Evolutionary conservation across 306 rosid species (phyloP).

Genomic region (Cucurbita maxima): DNA sequence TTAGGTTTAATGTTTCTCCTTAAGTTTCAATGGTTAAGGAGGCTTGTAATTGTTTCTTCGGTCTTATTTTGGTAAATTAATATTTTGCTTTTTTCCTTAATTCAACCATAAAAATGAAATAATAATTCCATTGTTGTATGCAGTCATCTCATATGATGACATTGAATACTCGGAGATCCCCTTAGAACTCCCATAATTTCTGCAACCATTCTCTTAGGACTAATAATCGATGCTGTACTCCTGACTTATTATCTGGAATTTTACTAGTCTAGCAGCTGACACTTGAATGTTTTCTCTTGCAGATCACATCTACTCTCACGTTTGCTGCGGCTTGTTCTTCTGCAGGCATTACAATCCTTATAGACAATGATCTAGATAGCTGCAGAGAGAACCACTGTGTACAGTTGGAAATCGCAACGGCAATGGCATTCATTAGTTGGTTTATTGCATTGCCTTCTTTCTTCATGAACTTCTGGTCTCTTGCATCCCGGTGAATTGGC

Average conservation of each 20-base stretch:
- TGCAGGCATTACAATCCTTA: conserved; percentile 84
- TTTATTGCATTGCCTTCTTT: conserved; percentile 64
- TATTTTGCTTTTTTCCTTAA: too few species aligned
- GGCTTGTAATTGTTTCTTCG: too few species aligned
- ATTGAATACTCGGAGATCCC: neutral
- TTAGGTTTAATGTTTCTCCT: neutral
- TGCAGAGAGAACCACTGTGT: conserved; percentile 57
- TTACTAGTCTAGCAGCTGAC: neutral
- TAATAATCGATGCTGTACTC: neutral
- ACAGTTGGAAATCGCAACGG: conserved; percentile 76
- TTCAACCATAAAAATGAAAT: too few species aligned
- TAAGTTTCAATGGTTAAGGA: neutral
- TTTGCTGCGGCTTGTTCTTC: conserved; percentile 97
- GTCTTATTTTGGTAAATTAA: too few species aligned
- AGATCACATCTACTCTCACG: conserved; percentile 76
- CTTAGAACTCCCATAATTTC: neutral
- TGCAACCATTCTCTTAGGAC: neutral
- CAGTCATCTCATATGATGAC: neutral
- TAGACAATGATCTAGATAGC: conserved; percentile 58
- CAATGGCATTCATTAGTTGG: conserved; percentile 86
- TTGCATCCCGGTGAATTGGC: conserved; percentile 16
- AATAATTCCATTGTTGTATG: too few species aligned
- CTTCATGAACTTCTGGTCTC: conserved; percentile 74
- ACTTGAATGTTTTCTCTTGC: conserved; percentile 12
- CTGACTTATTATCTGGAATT: neutral